phyloP scores from a whole-genome alignment of 169 alveolate species.

The Cryptosporidium canis region DNA sequence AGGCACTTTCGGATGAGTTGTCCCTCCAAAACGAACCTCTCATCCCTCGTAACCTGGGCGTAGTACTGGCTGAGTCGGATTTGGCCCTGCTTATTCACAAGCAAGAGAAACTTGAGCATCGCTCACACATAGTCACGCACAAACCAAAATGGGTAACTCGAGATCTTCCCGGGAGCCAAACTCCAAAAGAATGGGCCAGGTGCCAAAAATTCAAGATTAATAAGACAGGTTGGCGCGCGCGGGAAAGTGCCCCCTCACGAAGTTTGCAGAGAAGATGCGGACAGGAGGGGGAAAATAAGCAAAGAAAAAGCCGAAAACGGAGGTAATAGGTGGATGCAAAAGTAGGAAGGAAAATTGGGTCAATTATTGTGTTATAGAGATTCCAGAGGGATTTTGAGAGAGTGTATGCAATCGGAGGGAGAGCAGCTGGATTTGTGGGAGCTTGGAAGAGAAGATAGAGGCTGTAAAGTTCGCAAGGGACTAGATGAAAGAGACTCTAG shows the following conservation, averaged over 20 bases:
- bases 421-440: background rate
- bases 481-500: slow-evolving; percentile 3
- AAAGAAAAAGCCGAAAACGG: background rate
- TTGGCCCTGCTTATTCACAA: slow-evolving; percentile 98
- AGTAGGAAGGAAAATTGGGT: background rate
- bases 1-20: slow-evolving; percentile 97
- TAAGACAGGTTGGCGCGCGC: too few relatives aligned
- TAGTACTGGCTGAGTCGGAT: slow-evolving; percentile 94
- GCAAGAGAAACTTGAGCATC: slow-evolving; percentile 95
- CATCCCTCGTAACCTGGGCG: slow-evolving; percentile 87
- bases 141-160: background rate
- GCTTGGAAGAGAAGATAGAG: background rate
- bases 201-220: too few relatives aligned
- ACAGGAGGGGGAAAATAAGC: background rate
- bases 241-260: background rate
- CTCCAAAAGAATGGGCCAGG: too few relatives aligned
- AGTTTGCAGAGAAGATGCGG: background rate
- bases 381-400: background rate
- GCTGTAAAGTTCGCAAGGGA: background rate
- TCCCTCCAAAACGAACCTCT: slow-evolving; percentile 94
- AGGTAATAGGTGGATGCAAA: background rate
- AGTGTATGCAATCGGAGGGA: background rate
- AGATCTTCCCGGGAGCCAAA: too few relatives aligned
- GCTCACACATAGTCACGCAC: slow-evolving; percentile 1
- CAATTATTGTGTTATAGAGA: background rate